phyloP scores from a whole-genome alignment of 495 filamentous ascomycete species.

The Durotheca rogersii region DNA sequence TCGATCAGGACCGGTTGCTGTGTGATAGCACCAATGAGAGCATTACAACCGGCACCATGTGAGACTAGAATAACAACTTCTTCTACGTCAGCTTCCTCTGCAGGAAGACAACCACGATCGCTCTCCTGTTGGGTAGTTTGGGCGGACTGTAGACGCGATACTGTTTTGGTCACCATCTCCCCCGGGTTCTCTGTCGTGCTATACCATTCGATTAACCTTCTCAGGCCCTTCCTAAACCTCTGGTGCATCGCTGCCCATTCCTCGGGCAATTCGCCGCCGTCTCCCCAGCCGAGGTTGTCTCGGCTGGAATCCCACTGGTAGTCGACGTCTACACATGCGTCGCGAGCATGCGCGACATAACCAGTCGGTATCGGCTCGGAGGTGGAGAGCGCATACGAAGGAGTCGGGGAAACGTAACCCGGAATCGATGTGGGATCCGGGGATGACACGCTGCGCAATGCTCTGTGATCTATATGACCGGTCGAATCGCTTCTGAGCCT shows the following conservation, averaged over 20 bases:
- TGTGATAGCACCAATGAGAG: slow-evolving; percentile 85
- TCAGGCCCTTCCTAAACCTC: slow-evolving; percentile 75
- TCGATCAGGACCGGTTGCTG: slow-evolving; percentile 87
- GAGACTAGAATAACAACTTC: slow-evolving; percentile 88
- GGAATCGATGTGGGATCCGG: slow-evolving; percentile 7
- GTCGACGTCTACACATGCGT: slow-evolving; percentile 82
- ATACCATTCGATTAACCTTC: slow-evolving; percentile 81
- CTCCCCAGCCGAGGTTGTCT: slow-evolving; percentile 71
- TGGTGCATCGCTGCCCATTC: slow-evolving; percentile 96
- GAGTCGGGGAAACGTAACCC: slow-evolving; percentile 72
- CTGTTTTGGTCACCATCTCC: slow-evolving; percentile 42
- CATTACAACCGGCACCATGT: slow-evolving; percentile 97
- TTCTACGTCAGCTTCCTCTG: slow-evolving; percentile 60
- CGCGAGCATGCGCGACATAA: slow-evolving; percentile 88
- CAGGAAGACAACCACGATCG: neutral
- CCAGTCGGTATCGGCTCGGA: slow-evolving; percentile 81
- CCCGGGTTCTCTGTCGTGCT: slow-evolving; percentile 53
- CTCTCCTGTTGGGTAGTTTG: slow-evolving; percentile 33
- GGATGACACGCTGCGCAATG: slow-evolving; percentile 8
- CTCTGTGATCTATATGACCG: slow-evolving; percentile 14
- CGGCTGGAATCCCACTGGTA: slow-evolving; percentile 94
- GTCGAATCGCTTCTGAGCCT: slow-evolving; percentile 22
- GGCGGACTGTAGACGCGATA: slow-evolving; percentile 15
- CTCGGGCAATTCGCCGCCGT: slow-evolving; percentile 84
- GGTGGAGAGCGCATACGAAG: slow-evolving; percentile 77